phyloP scores from a whole-genome alignment of 495 filamentous ascomycete species.

The Aspergillus bridgeri region DNA sequence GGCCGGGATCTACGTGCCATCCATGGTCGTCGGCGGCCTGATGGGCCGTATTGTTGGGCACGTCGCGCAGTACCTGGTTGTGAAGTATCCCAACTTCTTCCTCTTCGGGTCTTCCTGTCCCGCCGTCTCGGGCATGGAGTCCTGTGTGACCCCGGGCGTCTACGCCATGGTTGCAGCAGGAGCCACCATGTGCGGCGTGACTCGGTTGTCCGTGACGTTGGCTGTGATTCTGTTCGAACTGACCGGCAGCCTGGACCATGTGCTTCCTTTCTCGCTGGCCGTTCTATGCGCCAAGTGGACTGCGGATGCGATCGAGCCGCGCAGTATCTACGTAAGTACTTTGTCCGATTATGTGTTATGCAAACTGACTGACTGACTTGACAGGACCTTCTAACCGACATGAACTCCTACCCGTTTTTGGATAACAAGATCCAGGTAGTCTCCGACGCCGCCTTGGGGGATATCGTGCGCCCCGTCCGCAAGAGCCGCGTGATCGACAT shows the following conservation, averaged over 20 bases:
- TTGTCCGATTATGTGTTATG: not conserved
- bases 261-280: conserved; percentile 88
- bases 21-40: conserved; percentile 95
- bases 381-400: conserved; percentile 85
- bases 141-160: conserved; percentile 92
- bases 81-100: conserved; percentile 64
- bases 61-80: conserved; percentile 74
- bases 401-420: conserved; percentile 95
- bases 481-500: conserved; percentile 84
- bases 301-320: conserved; percentile 89
- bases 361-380: conserved; percentile 18
- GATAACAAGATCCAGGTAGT: conserved; percentile 90
- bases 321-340: conserved; percentile 79
- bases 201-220: conserved; percentile 86
- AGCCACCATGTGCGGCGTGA: conserved; percentile 97
- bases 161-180: conserved; percentile 95
- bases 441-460: conserved; percentile 79
- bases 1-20: conserved; percentile 94
- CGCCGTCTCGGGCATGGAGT: conserved; percentile 61
- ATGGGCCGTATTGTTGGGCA: conserved; percentile 89
- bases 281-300: conserved; percentile 97
- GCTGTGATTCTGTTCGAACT: conserved; percentile 95
- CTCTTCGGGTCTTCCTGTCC: conserved; percentile 70
- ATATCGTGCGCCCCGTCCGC: conserved; percentile 75
- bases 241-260: conserved; percentile 90